Evolutionary conservation across 1,284 basidiomycete species (phyloP).

Genomic region (Pseudozyma sp.): DNA sequence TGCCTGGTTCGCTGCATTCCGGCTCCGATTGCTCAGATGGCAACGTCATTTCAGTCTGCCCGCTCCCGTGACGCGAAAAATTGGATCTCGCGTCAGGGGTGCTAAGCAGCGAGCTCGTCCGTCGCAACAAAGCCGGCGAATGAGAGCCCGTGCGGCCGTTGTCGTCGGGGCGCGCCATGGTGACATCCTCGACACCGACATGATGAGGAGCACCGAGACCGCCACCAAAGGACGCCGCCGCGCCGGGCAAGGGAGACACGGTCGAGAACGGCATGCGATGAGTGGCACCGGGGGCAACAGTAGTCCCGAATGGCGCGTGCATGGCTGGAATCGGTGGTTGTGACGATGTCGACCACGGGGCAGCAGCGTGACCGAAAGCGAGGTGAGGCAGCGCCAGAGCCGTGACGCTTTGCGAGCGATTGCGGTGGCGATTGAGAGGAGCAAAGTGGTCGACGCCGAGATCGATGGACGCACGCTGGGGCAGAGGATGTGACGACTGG

Average conservation of each 20-base stretch:
- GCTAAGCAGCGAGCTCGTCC: constrained; percentile 16
- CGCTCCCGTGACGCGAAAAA: constrained; percentile 41
- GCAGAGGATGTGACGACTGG: constrained; percentile 35
- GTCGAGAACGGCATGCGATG: constrained; percentile 19
- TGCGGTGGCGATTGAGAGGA: constrained; percentile 22
- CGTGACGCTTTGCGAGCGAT: constrained; percentile 40
- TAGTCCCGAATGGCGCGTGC: constrained; percentile 25
- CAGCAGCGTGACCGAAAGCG: constrained; percentile 13
- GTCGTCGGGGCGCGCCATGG: constrained; percentile 20
- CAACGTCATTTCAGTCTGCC: constrained; percentile 40
- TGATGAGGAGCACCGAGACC: constrained; percentile 18
- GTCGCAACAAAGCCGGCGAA: constrained; percentile 21
- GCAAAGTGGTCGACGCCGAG: constrained; percentile 31
- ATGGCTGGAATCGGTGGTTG: constrained; percentile 14
- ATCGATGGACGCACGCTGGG: constrained; percentile 40
- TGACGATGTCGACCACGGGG: constrained; percentile 28
- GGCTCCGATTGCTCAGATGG: constrained; percentile 30
- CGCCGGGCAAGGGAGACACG: constrained; percentile 11
- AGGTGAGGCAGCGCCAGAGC: constrained; percentile 28
- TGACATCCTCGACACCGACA: constrained; percentile 17
- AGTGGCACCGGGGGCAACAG: constrained; percentile 27
- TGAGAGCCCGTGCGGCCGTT: constrained; percentile 21
- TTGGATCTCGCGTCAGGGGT: constrained; percentile 16
- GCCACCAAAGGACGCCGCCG: constrained; percentile 9
- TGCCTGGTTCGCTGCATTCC: constrained; percentile 13